Evolutionary conservation across 2,329 filamentous ascomycete species (phyloP), one percentile per base, ranked within the genome.

Genomic region (Alternaria sp.): DNA sequence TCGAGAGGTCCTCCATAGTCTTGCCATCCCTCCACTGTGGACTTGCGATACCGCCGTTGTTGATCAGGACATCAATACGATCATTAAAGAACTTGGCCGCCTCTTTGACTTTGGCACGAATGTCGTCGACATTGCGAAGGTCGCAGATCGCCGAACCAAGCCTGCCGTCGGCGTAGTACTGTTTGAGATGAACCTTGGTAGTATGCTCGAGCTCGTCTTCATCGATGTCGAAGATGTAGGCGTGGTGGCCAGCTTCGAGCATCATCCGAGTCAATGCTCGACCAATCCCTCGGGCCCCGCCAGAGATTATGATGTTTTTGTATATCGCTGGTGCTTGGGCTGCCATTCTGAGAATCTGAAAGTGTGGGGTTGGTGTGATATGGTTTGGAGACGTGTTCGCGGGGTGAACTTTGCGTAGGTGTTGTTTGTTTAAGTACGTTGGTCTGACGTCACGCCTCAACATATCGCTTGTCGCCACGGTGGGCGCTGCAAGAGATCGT

Each of bases 241-340:
- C 79, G 39, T 78, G 78, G 69, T 83, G 79, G 30, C 82, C 81
- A 18, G 72, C 71, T 64, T 79, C 71, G 43, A 81, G 80, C 54
- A 81, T 79, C 60, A 83, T 81, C 24, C 82, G 79, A n/a, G 78
- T 78, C 34, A 84, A 67, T 30, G 77, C 79, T 51, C 83, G 76
- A 14, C 83, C 82, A 59, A 85, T 84, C n/a, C 82, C 83, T 43
- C 78, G 78, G 5, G 80, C 81, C 26, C 78, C 81, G 24, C 81
- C 82, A 32, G 75, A 78, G 39, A 81, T 75, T 65, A 81, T 67
- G 53, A 79, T 70, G 32, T 78, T 76, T 51, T 71, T 76, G 18
- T 72, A 70, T 32, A 63, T 47, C 14, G 57, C 48, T 3, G 57
- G 57, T 47, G 57, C 22, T 60, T 54, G 56, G 16, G 41, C 49